Conservation (phyloP, 208 protist genomes). For the Acanthamoeba sp. region DNA sequence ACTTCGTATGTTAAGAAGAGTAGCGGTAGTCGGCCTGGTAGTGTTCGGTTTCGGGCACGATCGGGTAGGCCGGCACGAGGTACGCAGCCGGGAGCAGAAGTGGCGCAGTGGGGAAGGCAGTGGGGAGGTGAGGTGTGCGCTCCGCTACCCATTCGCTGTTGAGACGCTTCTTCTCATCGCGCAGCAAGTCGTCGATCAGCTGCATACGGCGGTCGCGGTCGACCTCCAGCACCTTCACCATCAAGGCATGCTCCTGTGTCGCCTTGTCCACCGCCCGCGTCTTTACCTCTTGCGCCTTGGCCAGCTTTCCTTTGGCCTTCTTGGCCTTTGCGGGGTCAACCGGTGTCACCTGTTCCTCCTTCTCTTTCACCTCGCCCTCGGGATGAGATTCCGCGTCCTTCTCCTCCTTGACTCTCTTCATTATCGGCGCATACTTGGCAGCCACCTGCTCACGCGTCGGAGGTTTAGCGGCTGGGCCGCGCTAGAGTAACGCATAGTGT, state of each 20-base stretch:
- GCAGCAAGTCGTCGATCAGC: not conserved
- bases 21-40: too few relatives aligned
- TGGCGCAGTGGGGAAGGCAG: not conserved
- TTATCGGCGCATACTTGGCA: not conserved
- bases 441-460: not conserved
- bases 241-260: not conserved
- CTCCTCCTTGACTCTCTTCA: not conserved
- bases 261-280: not conserved
- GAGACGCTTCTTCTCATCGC: not conserved
- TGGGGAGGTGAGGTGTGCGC: not conserved
- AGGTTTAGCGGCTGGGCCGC: too few relatives aligned
- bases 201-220: not conserved
- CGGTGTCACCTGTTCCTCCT: not conserved
- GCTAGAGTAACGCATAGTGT: too few relatives aligned
- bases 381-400: not conserved
- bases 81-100: too few relatives aligned
- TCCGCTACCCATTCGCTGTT: not conserved
- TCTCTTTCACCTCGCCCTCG: not conserved
- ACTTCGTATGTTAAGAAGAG: too few relatives aligned
- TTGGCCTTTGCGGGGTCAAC: not conserved
- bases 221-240: not conserved
- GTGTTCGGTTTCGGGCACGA: too few relatives aligned
- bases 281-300: not conserved
- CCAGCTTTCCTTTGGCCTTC: not conserved
- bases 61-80: too few relatives aligned